Conservation (phyloP, 345 rosid genomes). For the Eutrema heterophyllum region DNA sequence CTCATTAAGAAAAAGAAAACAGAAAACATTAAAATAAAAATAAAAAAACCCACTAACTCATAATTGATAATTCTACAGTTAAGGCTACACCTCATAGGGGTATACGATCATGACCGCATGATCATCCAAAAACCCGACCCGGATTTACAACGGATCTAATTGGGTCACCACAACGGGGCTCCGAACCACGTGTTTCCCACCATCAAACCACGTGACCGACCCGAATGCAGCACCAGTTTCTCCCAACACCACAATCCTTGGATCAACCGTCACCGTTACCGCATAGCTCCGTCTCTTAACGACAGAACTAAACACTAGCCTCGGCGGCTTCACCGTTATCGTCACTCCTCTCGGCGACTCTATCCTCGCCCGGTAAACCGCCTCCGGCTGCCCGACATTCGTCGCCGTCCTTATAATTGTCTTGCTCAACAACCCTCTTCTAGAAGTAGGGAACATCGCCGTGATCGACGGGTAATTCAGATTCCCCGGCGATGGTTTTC, state of each 20-base stretch:
- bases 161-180: conserved; percentile 73
- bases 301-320: conserved; percentile 40
- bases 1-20: conserved; percentile 4
- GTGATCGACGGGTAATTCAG: conserved; percentile 78
- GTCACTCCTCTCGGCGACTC: conserved; percentile 60
- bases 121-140: conserved; percentile 20
- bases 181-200: conserved; percentile 65
- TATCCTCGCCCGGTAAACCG: conserved; percentile 39
- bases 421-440: conserved; percentile 38
- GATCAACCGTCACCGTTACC: conserved; percentile 51
- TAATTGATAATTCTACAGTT: conserved; percentile 16
- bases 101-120: conserved; percentile 27
- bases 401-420: conserved; percentile 56
- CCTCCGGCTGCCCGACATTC: conserved; percentile 53
- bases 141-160: conserved; percentile 7
- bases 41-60: not conserved
- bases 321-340: conserved; percentile 53
- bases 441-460: conserved; percentile 49
- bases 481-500: conserved; percentile 57
- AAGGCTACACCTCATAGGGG: conserved; percentile 13
- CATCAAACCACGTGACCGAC: conserved; percentile 69
- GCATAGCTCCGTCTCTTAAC: conserved; percentile 54
- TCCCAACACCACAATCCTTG: conserved; percentile 44
- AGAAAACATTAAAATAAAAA: not conserved
- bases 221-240: conserved; percentile 69